Conservation (phyloP, 805 yeast species). For the Blastobotrys mokoenaii region DNA sequence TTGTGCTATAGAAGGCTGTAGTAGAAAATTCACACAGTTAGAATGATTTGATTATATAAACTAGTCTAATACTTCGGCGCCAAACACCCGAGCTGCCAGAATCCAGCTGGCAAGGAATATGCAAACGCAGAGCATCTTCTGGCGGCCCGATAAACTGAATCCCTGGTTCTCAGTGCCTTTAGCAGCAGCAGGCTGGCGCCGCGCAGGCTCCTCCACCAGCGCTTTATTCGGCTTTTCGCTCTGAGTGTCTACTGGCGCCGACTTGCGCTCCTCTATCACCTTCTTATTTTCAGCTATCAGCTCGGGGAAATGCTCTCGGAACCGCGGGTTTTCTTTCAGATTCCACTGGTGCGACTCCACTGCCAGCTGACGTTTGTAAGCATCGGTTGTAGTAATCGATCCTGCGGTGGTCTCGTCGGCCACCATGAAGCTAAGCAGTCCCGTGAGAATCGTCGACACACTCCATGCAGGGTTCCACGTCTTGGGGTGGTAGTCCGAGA, state of each 20-base stretch:
- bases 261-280: slow-evolving; percentile 22
- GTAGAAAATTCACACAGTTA: no score
- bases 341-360: slow-evolving; percentile 57
- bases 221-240: slow-evolving; percentile 13
- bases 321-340: slow-evolving; percentile 50
- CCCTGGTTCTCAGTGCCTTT: slow-evolving; percentile 3
- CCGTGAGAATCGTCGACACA: slow-evolving; percentile 79
- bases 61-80: not conserved
- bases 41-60: no score
- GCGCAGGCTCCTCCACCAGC: not conserved
- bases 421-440: slow-evolving; percentile 86
- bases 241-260: slow-evolving; percentile 9
- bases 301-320: slow-evolving; percentile 64
- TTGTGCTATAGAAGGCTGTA: no score
- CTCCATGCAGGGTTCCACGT: slow-evolving; percentile 97
- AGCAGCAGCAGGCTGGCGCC: not conserved
- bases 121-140: slow-evolving; percentile 12
- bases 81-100: slow-evolving; percentile 7
- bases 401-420: slow-evolving; percentile 82
- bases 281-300: slow-evolving; percentile 35
- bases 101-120: slow-evolving; percentile 15
- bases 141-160: slow-evolving; percentile 3
- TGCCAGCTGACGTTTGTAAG: slow-evolving; percentile 40
- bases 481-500: slow-evolving; percentile 92
- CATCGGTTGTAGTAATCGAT: slow-evolving; percentile 55